Percentiles rank a stretch among this genome's conserved stretches.
Evolutionary conservation across 345 rosid species (phyloP).

Genomic region (Corymbia maculata): DNA sequence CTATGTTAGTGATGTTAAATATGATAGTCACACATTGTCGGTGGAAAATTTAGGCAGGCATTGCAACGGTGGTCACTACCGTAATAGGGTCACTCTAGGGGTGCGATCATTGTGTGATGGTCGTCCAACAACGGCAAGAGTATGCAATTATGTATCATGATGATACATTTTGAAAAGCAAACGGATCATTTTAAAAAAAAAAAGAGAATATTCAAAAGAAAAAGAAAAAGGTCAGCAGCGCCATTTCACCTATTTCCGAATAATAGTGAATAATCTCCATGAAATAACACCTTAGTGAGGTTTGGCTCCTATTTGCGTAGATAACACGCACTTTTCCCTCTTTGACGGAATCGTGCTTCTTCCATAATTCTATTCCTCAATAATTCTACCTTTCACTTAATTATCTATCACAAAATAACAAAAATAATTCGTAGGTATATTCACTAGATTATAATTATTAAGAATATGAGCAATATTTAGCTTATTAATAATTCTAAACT

Average conservation of each 20-base stretch:
- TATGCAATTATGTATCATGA: background rate
- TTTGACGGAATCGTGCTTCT: background rate
- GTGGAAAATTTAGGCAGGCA: fast-evolving
- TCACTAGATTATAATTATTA: background rate
- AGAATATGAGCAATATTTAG: background rate
- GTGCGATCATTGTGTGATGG: background rate
- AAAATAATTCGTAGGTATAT: background rate
- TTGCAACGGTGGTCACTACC: background rate
- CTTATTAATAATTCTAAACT: background rate
- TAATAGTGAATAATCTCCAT: background rate
- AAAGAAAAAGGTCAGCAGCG: background rate
- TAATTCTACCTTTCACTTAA: background rate
- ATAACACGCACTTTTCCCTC: background rate
- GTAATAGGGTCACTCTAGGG: fast-evolving
- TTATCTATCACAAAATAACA: background rate
- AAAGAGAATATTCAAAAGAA: background rate
- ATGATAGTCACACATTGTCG: background rate
- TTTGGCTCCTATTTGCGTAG: background rate
- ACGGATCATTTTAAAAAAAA: background rate
- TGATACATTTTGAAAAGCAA: background rate
- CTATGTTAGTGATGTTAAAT: background rate
- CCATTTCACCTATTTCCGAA: background rate
- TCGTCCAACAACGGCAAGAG: background rate
- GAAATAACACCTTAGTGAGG: background rate
- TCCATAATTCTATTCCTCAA: background rate